These are phyloP conservation scores for Piromyces sp. DNA, from an alignment of 192 early-diverging fungal species.

Conservation along the genomic window DNA sequence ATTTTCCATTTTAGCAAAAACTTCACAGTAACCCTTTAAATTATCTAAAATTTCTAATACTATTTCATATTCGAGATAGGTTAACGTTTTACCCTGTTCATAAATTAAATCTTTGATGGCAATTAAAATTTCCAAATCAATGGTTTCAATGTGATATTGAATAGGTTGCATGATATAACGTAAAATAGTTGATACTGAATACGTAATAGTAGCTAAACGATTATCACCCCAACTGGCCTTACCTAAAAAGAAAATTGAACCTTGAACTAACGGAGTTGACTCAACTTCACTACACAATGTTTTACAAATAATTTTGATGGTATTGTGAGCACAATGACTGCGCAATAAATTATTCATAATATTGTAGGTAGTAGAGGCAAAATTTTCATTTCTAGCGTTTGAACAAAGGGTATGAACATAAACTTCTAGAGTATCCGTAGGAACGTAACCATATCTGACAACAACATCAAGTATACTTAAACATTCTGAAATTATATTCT, in stretches of 20 bases:
- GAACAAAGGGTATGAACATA: not conserved
- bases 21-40: not conserved
- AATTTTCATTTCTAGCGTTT: not conserved
- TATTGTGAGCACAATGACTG: conserved; percentile 39
- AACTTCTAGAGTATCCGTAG: not conserved
- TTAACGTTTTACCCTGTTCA: not conserved
- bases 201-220: conserved; percentile 15
- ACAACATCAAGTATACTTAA: not conserved
- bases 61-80: not conserved
- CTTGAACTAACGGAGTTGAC: conserved; percentile 15
- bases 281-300: not conserved
- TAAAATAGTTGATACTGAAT: conserved; percentile 15
- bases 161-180: not conserved
- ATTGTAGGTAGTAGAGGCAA: not conserved
- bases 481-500: not conserved
- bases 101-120: not conserved
- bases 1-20: not conserved
- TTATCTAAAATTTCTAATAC: not conserved
- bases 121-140: not conserved
- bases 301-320: conserved; percentile 32
- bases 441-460: not conserved
- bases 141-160: not conserved
- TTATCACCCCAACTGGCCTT: conserved; percentile 33
- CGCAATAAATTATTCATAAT: conserved; percentile 44
- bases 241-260: conserved; percentile 34